These are phyloP conservation scores for Tolypocladium inflatum DNA, from an alignment of 2,329 filamentous ascomycete species.

Conservation along the genomic window DNA sequence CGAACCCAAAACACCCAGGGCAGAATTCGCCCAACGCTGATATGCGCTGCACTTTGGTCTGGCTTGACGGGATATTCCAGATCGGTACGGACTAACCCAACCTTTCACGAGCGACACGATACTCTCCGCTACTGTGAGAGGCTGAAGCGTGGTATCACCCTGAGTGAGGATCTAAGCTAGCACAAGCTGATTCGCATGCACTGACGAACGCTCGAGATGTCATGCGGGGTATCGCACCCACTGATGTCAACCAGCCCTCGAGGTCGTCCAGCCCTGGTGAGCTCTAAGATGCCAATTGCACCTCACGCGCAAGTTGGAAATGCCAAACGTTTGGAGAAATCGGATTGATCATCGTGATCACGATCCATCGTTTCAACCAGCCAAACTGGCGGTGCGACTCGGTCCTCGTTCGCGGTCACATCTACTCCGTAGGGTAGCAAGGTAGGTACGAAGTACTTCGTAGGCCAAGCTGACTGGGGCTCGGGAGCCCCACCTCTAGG, in stretches of 20 bases:
- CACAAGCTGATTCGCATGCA: not conserved
- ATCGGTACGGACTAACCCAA: not conserved
- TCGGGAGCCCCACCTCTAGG: not conserved
- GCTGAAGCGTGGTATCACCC: not conserved
- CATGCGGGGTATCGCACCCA: not conserved
- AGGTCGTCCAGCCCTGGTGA: no score
- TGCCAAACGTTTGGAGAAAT: not conserved
- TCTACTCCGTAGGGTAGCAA: no score
- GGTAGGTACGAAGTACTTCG: no score
- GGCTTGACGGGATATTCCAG: not conserved
- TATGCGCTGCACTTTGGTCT: not conserved
- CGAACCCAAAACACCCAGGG: not conserved
- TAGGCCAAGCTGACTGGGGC: not conserved
- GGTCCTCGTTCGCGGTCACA: not conserved
- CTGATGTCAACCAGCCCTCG: not conserved
- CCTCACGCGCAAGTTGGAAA: not conserved
- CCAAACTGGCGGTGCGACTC: no score
- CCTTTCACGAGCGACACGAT: not conserved
- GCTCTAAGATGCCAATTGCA: not conserved
- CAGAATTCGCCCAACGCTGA: not conserved
- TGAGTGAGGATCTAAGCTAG: no score
- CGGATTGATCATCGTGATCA: not conserved
- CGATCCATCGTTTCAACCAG: not conserved
- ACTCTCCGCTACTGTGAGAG: no score
- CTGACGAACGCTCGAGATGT: not conserved